These are phyloP conservation scores for Limtongia smithiae DNA, from an alignment of 805 yeast species.

Conservation along the genomic window DNA sequence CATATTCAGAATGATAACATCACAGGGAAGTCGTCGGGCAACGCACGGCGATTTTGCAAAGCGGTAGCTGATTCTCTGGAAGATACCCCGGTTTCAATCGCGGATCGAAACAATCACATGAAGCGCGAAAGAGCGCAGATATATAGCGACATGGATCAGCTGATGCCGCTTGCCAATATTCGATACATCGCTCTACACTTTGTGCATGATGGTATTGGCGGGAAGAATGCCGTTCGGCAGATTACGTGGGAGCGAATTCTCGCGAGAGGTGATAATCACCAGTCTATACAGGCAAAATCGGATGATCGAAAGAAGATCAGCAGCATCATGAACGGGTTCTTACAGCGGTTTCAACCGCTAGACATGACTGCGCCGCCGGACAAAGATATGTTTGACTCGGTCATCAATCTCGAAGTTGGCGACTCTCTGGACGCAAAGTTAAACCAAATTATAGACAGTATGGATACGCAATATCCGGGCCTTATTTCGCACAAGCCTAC, in stretches of 20 bases:
- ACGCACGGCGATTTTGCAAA: slow-evolving; percentile 27
- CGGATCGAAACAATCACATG: slow-evolving; percentile 83
- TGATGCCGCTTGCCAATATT: slow-evolving; percentile 42
- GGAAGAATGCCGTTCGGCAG: slow-evolving; percentile 25
- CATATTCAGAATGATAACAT: slow-evolving; percentile 82
- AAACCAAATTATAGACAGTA: slow-evolving; percentile 39
- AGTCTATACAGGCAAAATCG: slow-evolving; percentile 57
- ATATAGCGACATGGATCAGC: slow-evolving; percentile 48
- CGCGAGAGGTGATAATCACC: slow-evolving; percentile 82
- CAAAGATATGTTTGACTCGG: slow-evolving; percentile 52
- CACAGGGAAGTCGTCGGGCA: slow-evolving; percentile 35
- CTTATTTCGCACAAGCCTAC: slow-evolving; percentile 44
- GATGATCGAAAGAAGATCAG: slow-evolving; percentile 50
- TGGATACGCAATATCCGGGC: slow-evolving; percentile 46
- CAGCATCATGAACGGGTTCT: slow-evolving; percentile 70
- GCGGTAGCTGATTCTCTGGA: slow-evolving; percentile 37
- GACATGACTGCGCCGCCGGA: slow-evolving; percentile 54
- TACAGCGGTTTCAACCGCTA: slow-evolving; percentile 64
- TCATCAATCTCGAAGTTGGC: slow-evolving; percentile 55
- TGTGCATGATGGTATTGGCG: slow-evolving; percentile 38
- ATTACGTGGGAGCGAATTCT: slow-evolving; percentile 59
- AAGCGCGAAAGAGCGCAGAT: slow-evolving; percentile 64
- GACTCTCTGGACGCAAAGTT: slow-evolving; percentile 53
- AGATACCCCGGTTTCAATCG: slow-evolving; percentile 51
- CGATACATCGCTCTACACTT: slow-evolving; percentile 69